Base-by-base conservation (phyloP, 2,329 filamentous ascomycete genomes). In the Zymoseptoria tritici region DNA sequence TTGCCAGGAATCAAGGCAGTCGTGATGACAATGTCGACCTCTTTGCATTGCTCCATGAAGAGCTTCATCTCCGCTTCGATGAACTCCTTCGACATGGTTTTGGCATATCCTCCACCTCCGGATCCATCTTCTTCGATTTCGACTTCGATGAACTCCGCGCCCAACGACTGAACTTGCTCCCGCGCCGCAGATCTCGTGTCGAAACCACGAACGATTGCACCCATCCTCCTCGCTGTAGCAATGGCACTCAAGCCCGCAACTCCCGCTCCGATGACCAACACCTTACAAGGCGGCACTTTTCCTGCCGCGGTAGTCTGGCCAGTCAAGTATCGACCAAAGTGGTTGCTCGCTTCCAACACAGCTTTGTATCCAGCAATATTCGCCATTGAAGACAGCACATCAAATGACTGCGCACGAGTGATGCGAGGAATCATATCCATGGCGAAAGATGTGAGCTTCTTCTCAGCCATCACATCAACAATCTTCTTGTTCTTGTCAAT, bases 321-420 rank as follows among this genome's bases (percentile, higher is more conserved):
- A 11, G 91, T 95, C 66, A 96, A 76, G 71, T 95, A 96, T 52
- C 91, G 85, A 56, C 91, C 91, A 74, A 95, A 96, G 64, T 88
- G 85, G 74, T 96, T 96, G 13, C 90, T 92, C 1, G 91, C 91
- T 74, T 96, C 91, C 51, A 96, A 78, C 1, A 96, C 90, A 49
- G 91, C 91, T 75, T 95, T 96, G 77, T 96, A 96, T 0, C 91
- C 91, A 21, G 91, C 90, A 76, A 96, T 96, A 68, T 96, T 96
- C 61, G 91, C 91, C 91, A 96, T 96, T 9, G 89, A 94, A 73
- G 90, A 83, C 58, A 96, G 80, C 0, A 90, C 91, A 75, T 96
- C 91, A 68, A 95, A 96, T 0, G 89, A 86, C 72, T 96, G 91
- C 1, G 91, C 91, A 53, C 91, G 84, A 1, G 91, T 95, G 67